Evolutionary conservation across 208 protist species (phyloP), one percentile per base, ranked within the genome.

Genomic region (Acanthamoeba culbertsoni): DNA sequence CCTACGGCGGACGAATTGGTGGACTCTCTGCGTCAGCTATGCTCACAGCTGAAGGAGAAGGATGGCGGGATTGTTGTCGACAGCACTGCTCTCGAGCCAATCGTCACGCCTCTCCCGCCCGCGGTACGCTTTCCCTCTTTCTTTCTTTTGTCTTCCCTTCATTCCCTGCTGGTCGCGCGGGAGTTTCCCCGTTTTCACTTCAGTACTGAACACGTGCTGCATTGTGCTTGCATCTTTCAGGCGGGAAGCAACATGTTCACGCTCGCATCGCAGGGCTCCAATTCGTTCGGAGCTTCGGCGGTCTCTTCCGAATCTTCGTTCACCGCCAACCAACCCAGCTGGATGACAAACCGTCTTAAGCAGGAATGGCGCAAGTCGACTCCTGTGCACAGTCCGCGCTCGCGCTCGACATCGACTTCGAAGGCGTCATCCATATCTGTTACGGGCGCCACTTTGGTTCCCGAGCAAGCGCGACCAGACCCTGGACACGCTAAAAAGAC

Each of bases 351-450:
- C 16, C 31, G 68, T 10, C 68, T 79, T n/a, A 79, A 79, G 68
- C 68, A 79, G 42, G 68, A 79, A 40, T 79, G 68, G 68, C 68
- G 68, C 33, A 79, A 79, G 42, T 79, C 68, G 35, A 79, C 37
- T n/a, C 68, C 68, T 7, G 37, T 79, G 2, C 37, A 43, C 33
- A 79, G 42, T 40, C 33, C 68, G 37, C 33, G 42, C 35, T 2
- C 42, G 1, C 59, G 63, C 23, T 40, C 63, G 37, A 31, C 68
- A 26, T 12, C 7, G 42, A 43, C 40, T 2, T 18, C 68, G 2
- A 79, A 7, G 68, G 28, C 68, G 42, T 16, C 26, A 8, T 18
- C 12, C 68, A 1, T 2, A 1, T n/a, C 12, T 1, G 40, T 40
- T 5, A 48, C 28, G 23, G 35, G 5, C 68, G 33, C 68, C 68